Base-by-base conservation (phyloP, 257 asterid genomes). In the Forsythia suspensa region DNA sequence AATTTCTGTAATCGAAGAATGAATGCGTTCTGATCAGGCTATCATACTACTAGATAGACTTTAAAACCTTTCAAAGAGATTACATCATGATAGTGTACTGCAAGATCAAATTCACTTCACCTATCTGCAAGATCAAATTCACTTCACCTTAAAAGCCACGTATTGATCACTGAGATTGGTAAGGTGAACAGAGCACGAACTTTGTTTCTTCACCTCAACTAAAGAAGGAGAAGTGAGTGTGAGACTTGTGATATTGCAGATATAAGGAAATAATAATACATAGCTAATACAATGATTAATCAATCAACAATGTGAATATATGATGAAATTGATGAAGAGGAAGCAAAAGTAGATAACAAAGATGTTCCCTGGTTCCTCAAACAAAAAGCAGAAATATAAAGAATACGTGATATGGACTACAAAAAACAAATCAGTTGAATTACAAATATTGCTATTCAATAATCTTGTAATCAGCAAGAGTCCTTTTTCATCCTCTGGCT, bases 181-280 rank as follows among this genome's bases (percentile, higher is more conserved):
- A 82, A 94, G 89, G 81, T 86, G 87, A 77, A 91, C 96, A 36
- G 86, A 73, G 72, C 91, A 88, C 37, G 91, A 81, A 78, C 94
- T 90, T 89, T 92, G 97, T 79, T 92, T 92, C 94, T 89, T 92
- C 83, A 91, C 80, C 91, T 92, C 98, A 89, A 88, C 98, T 94
- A 83, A 71, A 72, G 81, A 86, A 81, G 24, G 59, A 73, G 82
- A 75, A 24, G 70, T 71, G 74, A 77, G 40, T 29, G 70, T 82
- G 80, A 87, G 79, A 80, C 36, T 16, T 77, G 74, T 51, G 18
- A 12, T 46, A 52, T 76, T 37, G 66, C 36, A 39, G 39, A 74
- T 18, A 41, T 29, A 52, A 74, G 34, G 34, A 29, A 29, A 29
- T 29, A 29, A 29, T 29, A 57, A 7, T 24, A 71, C 43, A 81